Conservation (phyloP, 306 rosid genomes). For the Sindora glabra region DNA sequence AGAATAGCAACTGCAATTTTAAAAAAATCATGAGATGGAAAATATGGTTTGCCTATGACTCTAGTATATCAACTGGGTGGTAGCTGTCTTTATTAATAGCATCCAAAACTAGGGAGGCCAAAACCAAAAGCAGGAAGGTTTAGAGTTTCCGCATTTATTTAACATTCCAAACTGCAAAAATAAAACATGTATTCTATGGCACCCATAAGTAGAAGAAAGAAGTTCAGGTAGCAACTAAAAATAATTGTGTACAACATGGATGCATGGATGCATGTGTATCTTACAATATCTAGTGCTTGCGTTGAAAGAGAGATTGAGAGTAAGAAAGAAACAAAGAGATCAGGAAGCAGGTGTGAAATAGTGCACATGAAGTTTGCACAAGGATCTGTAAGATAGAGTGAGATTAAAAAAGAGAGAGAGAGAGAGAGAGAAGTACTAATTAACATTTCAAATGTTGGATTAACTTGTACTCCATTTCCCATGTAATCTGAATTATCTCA, state of each 20-base stretch:
- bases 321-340: neutral
- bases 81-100: neutral
- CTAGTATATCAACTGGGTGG: slow-evolving; percentile 5
- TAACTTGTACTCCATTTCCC: neutral
- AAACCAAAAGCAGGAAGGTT: neutral
- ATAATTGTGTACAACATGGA: neutral
- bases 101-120: neutral
- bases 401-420: too few species aligned
- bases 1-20: slow-evolving; percentile 13
- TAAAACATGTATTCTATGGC: neutral
- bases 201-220: neutral
- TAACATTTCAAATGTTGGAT: neutral
- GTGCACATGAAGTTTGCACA: neutral
- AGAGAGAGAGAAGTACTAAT: neutral
- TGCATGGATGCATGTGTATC: neutral
- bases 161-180: neutral
- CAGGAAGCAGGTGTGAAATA: neutral
- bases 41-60: slow-evolving; percentile 10
- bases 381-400: neutral
- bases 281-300: neutral
- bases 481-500: slow-evolving; percentile 2
- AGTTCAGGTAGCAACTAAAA: neutral
- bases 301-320: neutral
- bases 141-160: too few species aligned
- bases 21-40: slow-evolving; percentile 1